phyloP scores from a whole-genome alignment of 495 filamentous ascomycete species.

The Penicillium riverlandense region DNA sequence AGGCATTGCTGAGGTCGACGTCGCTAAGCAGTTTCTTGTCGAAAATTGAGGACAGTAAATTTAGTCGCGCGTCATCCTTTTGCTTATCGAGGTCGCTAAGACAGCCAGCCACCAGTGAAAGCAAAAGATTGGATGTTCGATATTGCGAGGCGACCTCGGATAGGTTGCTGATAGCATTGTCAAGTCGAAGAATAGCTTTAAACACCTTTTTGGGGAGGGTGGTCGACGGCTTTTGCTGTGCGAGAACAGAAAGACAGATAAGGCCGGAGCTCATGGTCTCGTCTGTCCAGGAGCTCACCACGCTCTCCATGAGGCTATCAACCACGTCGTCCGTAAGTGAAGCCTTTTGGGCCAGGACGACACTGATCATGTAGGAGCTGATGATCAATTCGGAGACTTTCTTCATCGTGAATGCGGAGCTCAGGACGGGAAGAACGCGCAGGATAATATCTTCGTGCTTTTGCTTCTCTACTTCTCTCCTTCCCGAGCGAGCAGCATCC shows the following conservation, averaged over 20 bases:
- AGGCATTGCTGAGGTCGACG: constrained; percentile 50
- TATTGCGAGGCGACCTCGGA: constrained; percentile 56
- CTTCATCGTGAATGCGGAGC: constrained; percentile 65
- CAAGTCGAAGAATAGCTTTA: constrained; percentile 59
- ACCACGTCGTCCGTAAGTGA: constrained; percentile 67
- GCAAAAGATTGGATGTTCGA: constrained; percentile 62
- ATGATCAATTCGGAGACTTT: constrained; percentile 68
- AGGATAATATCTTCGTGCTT: constrained; percentile 75
- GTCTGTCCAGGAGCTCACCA: constrained; percentile 64
- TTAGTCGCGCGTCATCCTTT: constrained; percentile 48
- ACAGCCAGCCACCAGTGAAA: constrained; percentile 62
- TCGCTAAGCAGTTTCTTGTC: constrained; percentile 53
- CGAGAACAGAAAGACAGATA: constrained; percentile 70
- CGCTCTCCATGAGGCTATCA: constrained; percentile 75
- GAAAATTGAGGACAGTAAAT: constrained; percentile 54
- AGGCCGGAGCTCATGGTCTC: constrained; percentile 69
- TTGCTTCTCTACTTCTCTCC: constrained; percentile 55
- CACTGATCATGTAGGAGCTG: constrained; percentile 83
- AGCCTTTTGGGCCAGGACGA: constrained; percentile 75
- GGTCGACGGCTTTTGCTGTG: constrained; percentile 58
- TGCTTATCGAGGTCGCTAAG: constrained; percentile 57
- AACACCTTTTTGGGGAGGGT: constrained; percentile 58
- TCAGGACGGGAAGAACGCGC: constrained; percentile 65
- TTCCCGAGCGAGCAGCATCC: constrained; percentile 64
- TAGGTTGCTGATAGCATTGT: constrained; percentile 50